Base-by-base conservation (phyloP, 768 basidiomycete species). In the Tylopilus felleus region DNA sequence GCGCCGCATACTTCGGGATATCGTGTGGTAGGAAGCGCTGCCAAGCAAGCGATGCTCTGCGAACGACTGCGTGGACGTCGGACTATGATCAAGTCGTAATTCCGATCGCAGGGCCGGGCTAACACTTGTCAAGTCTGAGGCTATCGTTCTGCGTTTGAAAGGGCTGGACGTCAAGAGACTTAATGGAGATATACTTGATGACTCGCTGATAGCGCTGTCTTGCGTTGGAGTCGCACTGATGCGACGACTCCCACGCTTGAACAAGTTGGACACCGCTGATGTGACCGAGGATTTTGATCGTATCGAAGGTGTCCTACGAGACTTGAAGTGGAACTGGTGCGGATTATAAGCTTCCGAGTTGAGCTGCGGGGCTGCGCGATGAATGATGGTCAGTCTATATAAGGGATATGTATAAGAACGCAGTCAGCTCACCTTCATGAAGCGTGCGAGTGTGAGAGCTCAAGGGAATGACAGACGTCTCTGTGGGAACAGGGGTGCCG, bases 391-490 rank as follows among this genome's bases (percentile, higher is more conserved):
- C 39, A 68, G 58, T 42, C 47, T 27, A 12, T 21, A 44, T 4
- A 43, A 23, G 8, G 16, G 36, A 40, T 23, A 19, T 6, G 8
- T 28, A 19, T n/a, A 16, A 19, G 14, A 3, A 31, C 21, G 25
- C 5, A 16, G 16, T 21, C 5, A 35, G 35, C 56, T 31, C 40
- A 60, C 67, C 29, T 48, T 65, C 52, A 45, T 54, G 48, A 51
- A 59, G 47, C 17, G 51, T 58, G 46, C 53, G 72, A 69, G 42
- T 69, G 65, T 71, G 63, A 55, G 66, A 66, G 49, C 75, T 67
- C 57, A 80, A 74, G 38, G 85, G 85, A 41, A 89, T 82, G 40
- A 89, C 66, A 22, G 89, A 74, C 10, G 64, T 68, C 67, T 91
- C 89, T 36, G 77, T 74, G 6, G 88, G 87, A 21, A 88, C 75